Evolutionary conservation across 208 protist genomes (phyloP), one percentile per base, ranked within the genome.

Genomic region (Polymyxa betae): DNA sequence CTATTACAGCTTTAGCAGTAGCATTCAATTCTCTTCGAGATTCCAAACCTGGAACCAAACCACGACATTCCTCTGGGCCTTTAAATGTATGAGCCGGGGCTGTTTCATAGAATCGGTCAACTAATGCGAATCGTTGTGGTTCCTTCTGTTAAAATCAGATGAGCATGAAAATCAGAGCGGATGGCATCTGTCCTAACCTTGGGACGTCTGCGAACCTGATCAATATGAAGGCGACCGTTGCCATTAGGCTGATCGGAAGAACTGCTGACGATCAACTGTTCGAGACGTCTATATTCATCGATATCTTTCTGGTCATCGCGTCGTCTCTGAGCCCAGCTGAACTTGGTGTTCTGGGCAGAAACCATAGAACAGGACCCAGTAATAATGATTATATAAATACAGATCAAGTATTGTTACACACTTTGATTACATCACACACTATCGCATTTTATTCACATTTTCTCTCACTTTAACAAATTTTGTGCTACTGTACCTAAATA

Each of bases 251-350:
- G 5, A 35, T 35, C 12, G 5, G 5, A 5, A 35, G 16, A 20
- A 35, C 16, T 38, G 35, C 72, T 35, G 12, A 20, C 35, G 72
- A 82, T 43, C n/a, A 82, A 43, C 72, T 82, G 72, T 43, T 82
- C 72, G 5, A 82, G 16, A 20, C n/a, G 5, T 43, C 40, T 5
- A 43, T 38, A 82, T 43, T 82, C 72, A n/a, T 82, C 72, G 35
- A 82, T 35, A 43, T 82, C 72, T 12, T 43, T 5, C n/a, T 35
- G n/a, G n/a, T 82, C n/a, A 43, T 82, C 35, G 16, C 72, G 72
- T 12, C 72, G 72, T 35, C 72, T 5, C 72, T 82, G 72, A 5
- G 72, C 72, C 72, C 72, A 82, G 72, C 72, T 82, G 72, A 82
- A 82, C 72, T n/a, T n/a, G n/a, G n/a, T n/a, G n/a, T n/a, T n/a